These are phyloP conservation scores for Dactylellina parvicollis DNA, from an alignment of 2,329 filamentous ascomycete genomes.

Conservation along the genomic window DNA sequence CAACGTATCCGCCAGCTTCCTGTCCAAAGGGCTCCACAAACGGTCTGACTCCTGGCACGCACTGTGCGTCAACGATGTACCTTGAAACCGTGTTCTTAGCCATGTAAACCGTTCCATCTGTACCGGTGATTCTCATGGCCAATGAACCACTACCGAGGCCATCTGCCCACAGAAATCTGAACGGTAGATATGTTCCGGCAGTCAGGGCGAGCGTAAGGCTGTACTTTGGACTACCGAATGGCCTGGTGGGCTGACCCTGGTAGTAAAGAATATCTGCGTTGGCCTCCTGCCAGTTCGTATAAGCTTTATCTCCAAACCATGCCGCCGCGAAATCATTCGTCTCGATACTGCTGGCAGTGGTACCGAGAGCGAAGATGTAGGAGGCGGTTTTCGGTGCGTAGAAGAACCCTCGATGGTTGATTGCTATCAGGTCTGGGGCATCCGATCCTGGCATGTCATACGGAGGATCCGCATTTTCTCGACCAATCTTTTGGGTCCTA, in stretches of 20 bases:
- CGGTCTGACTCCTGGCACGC: background rate
- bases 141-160: slow-evolving; percentile 13
- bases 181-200: slow-evolving; percentile 23
- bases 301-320: background rate
- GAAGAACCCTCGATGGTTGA: slow-evolving; percentile 3
- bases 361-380: slow-evolving; percentile 15
- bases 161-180: slow-evolving; percentile 23
- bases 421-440: background rate
- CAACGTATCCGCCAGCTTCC: background rate
- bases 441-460: background rate
- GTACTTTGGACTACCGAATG: slow-evolving; percentile 10
- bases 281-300: background rate
- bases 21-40: background rate
- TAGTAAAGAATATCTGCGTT: slow-evolving; percentile 5
- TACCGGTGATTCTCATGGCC: background rate
- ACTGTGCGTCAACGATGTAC: background rate
- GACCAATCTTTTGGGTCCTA: background rate
- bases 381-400: slow-evolving; percentile 1
- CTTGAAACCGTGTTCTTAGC: background rate
- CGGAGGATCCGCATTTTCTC: background rate
- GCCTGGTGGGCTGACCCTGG: slow-evolving; percentile 2
- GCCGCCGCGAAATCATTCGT: background rate
- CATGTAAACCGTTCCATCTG: background rate
- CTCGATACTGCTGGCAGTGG: background rate
- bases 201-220: slow-evolving; percentile 3